Conservation (phyloP, 352 stramenopile genomes). For the Phytophthora syringae region DNA sequence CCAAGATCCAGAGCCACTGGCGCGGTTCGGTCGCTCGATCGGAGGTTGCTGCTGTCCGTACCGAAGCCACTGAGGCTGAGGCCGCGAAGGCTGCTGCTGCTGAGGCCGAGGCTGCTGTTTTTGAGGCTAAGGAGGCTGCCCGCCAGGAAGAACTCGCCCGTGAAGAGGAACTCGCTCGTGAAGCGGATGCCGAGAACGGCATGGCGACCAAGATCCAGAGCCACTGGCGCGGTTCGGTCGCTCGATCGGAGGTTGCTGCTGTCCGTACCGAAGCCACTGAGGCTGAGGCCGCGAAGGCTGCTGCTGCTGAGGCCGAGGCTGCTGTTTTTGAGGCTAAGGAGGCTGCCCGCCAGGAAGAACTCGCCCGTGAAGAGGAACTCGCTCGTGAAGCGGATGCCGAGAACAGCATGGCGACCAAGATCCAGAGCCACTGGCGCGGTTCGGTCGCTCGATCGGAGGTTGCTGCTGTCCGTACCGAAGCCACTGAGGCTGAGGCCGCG, state of each 20-base stretch:
- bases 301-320: neutral
- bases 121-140: neutral
- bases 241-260: slow-evolving; percentile 11
- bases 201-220: slow-evolving; percentile 41
- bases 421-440: slow-evolving; percentile 42
- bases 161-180: slow-evolving; percentile 4
- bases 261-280: neutral
- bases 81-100: neutral
- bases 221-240: slow-evolving; percentile 31
- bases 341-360: neutral
- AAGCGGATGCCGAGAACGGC: slow-evolving; percentile 13
- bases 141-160: slow-evolving; percentile 2
- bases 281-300: neutral
- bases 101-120: neutral
- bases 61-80: neutral
- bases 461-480: neutral
- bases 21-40: neutral
- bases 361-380: too few relatives aligned
- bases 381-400: slow-evolving; percentile 12
- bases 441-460: slow-evolving; percentile 18
- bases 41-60: neutral
- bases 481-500: neutral
- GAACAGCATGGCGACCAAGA: slow-evolving; percentile 29
- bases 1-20: slow-evolving; percentile 2
- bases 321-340: neutral